Conservation (phyloP, 495 filamentous ascomycete genomes). For the Talaromyces stipitatus region DNA sequence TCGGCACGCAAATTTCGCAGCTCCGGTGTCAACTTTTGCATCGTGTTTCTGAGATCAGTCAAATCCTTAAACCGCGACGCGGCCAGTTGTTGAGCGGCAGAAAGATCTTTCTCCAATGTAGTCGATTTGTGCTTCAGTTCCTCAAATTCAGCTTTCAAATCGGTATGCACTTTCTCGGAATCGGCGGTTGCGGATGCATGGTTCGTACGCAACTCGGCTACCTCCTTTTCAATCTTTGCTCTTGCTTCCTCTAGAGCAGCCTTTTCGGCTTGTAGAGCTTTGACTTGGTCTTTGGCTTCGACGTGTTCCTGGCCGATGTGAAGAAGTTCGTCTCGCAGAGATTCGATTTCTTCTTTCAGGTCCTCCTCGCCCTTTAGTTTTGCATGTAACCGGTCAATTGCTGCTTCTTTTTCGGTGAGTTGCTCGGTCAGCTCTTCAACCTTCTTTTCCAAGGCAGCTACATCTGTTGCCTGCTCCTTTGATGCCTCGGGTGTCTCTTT, state of each 20-base stretch:
- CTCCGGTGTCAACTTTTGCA: slow-evolving; percentile 84
- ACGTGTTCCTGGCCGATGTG: slow-evolving; percentile 74
- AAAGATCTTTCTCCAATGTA: slow-evolving; percentile 73
- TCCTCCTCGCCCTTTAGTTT: slow-evolving; percentile 72
- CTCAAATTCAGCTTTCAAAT: slow-evolving; percentile 64
- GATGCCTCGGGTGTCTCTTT: slow-evolving; percentile 14
- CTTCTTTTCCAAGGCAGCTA: slow-evolving; percentile 41
- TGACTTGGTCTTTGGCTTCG: slow-evolving; percentile 71
- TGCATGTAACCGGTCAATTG: slow-evolving; percentile 56
- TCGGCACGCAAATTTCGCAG: slow-evolving; percentile 68
- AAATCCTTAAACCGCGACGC: slow-evolving; percentile 82
- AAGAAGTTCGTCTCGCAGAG: slow-evolving; percentile 67
- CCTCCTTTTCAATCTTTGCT: slow-evolving; percentile 54
- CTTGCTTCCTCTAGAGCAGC: slow-evolving; percentile 54
- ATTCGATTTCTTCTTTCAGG: slow-evolving; percentile 79
- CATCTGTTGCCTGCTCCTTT: slow-evolving; percentile 15
- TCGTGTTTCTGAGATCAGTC: slow-evolving; percentile 63
- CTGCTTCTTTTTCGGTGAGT: slow-evolving; percentile 60
- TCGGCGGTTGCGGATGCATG: slow-evolving; percentile 39
- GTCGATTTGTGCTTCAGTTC: slow-evolving; percentile 60
- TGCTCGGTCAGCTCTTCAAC: slow-evolving; percentile 51
- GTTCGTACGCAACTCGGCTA: slow-evolving; percentile 50
- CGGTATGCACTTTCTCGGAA: slow-evolving; percentile 47
- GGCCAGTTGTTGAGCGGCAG: slow-evolving; percentile 77
- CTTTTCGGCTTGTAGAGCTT: slow-evolving; percentile 56